Base-by-base conservation (phyloP, 2,329 filamentous ascomycete species). In the Clonostachys chloroleuca region DNA sequence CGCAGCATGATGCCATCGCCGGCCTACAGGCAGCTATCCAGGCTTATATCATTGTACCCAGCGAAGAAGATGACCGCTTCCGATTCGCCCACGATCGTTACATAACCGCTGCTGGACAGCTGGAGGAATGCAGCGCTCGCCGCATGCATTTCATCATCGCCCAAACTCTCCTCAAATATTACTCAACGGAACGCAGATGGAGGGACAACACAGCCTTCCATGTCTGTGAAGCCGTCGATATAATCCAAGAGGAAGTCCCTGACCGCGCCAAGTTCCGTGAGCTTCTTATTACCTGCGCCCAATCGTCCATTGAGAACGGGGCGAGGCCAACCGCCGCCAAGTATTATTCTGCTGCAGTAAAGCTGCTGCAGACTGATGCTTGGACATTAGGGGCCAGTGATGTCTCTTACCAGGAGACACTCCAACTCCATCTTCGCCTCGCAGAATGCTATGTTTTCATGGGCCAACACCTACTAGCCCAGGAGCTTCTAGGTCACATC, bases 121-220 rank as follows among this genome's bases (percentile, higher is more conserved):
- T 96, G 45, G 81, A 80, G 51, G 84, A 92, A 59, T 83, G 81
- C 58, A 83, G 87, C 47, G 70, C 79, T 18, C 73, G 79, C 17
- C 87, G 87, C 56, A 96, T 96, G 92, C 91, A 96, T 65, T 96
- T 92, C 56, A 83, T 91, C 42, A 89, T 96, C 56, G 87, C 89
- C 0, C 85, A 89, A 59, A 86, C 86, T 0, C 80, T 96, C 54
- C 81, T 92, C 63, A 87, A 87, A 55, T 85, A 91, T 56, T 81
- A 79, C 50, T 60, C 72, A 8, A 66, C 78, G 20, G 83, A 90
- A 50, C 73, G 80, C 2, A 76, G 76, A 44, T 77, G 78, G 24
- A 76, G 84, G 12, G 91, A 95, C 58, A 84, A 81, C 49, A 85
- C 86, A 50, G 89, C 90, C 18, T 80, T 84, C 6, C 92, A 96